Conservation (phyloP, 345 rosid species). For the Physaria fendleri region DNA sequence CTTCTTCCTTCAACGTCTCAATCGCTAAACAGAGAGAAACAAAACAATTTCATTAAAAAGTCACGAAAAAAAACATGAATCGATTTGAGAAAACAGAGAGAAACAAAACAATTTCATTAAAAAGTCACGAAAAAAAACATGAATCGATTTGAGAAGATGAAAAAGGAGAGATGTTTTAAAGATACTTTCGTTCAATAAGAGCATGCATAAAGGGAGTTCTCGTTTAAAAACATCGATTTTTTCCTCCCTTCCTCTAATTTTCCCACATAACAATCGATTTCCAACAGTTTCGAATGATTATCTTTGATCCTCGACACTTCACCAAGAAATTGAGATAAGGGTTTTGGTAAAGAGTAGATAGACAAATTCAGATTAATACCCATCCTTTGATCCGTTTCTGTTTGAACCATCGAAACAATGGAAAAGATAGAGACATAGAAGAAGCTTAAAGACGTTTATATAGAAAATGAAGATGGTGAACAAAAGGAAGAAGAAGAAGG, state of each 20-base stretch:
- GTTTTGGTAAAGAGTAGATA: conserved; percentile 40
- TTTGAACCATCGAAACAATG: conserved; percentile 26
- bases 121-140: neutral
- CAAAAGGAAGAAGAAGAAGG: too few relatives aligned
- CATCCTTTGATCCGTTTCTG: conserved; percentile 38
- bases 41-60: neutral
- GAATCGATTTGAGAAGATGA: neutral
- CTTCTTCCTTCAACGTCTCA: conserved; percentile 49
- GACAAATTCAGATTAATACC: conserved; percentile 60
- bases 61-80: neutral
- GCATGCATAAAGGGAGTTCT: conserved; percentile 76
- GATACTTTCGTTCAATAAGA: conserved; percentile 58
- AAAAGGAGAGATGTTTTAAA: neutral
- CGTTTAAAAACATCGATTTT: conserved; percentile 67
- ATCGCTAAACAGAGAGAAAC: conserved; percentile 37
- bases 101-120: too few relatives aligned
- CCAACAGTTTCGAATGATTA: conserved; percentile 33
- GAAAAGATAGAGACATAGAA: conserved; percentile 28
- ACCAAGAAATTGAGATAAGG: conserved; percentile 39
- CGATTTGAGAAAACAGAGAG: neutral
- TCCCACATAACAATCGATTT: conserved; percentile 41
- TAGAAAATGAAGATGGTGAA: conserved; percentile 25
- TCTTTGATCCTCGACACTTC: conserved; percentile 41
- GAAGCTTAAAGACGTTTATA: conserved; percentile 21
- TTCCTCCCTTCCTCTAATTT: conserved; percentile 59